Evolutionary conservation across 2,329 filamentous ascomycete species (phyloP), one percentile per base, ranked within the genome.

Genomic region (Emmonsiellopsis sp.): DNA sequence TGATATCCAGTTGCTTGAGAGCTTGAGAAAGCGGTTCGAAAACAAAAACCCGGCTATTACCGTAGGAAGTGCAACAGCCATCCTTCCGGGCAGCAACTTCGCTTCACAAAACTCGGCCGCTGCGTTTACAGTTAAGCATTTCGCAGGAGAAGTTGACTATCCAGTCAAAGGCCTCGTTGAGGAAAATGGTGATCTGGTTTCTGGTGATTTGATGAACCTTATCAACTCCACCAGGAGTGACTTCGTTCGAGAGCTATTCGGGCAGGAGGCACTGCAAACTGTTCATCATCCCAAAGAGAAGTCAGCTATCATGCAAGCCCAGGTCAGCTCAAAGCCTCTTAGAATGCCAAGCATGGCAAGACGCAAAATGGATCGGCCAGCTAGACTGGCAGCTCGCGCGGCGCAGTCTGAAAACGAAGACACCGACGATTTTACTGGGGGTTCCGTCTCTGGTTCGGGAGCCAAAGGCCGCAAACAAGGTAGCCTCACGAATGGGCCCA

Each of bases 131-230:
- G 84, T 98, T 54, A 90, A 87, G 70, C 93, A 98, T 70, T 98
- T 94, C 70, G 92, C 92, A 40, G 93, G 93, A 50, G 93, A 97
- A 67, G 89, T 98, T 5, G 93, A 98, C 57, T 98, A 98, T 66
- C 85, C 89, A 2, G 81, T 94, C 56, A 85, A 86, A 62, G 89
- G 89, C 5, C 75, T 98, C 20, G 80, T 97, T 2, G 93, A 98
- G 69, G 91, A 95, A 71, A 98, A 98, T 60, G 89, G 91, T 51
- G 93, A 98, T 68, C 83, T 95, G 57, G 93, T 98, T 58, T 95
- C 91, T 3, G 92, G 90, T 30, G 93, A 98, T 69, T 76, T 98
- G 62, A 89, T 98, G 79, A 96, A 95, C 71, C 79, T 98, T 62
- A 86, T 98, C 71, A 88, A 86, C 63, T 84, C 84, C 4, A 92